Evolutionary conservation across 257 asterid species (phyloP).

Genomic region (Lithospermum erythrorhizon): DNA sequence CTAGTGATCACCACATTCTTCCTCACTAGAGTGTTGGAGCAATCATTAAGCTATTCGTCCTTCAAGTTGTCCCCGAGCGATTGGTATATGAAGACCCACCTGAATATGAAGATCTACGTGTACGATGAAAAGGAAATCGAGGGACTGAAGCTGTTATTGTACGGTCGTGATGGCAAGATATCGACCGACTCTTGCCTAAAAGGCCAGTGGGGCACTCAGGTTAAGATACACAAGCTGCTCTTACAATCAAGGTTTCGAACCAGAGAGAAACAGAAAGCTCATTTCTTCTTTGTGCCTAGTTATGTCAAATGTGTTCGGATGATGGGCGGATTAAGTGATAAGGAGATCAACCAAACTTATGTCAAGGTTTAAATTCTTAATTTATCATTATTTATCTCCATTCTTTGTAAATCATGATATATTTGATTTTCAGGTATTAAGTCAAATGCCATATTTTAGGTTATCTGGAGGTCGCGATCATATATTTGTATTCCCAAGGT

Average conservation of each 20-base stretch:
- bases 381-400: no score
- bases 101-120: conserved; percentile 76
- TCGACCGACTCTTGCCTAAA: conserved; percentile 61
- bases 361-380: no score
- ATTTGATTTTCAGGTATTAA: conserved; percentile 69
- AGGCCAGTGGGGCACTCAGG: conserved; percentile 86
- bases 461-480: conserved; percentile 89
- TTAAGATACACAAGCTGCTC: conserved; percentile 77
- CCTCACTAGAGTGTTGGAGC: conserved; percentile 68
- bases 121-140: conserved; percentile 75
- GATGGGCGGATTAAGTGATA: conserved; percentile 90
- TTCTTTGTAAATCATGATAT: no score
- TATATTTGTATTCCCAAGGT: conserved; percentile 93
- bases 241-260: conserved; percentile 65
- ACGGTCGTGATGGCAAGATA: conserved; percentile 74
- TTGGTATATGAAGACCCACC: no score
- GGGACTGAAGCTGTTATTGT: conserved; percentile 52
- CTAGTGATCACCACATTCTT: conserved; percentile 63
- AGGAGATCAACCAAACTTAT: conserved; percentile 83
- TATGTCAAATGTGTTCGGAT: conserved; percentile 84
- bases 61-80: no score
- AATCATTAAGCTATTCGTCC: conserved; percentile 32
- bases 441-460: conserved; percentile 96
- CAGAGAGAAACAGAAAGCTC: conserved; percentile 66
- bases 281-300: conserved; percentile 79